These are phyloP conservation scores for Parmelia sp. DNA, from an alignment of 495 filamentous ascomycete genomes.

Conservation along the genomic window DNA sequence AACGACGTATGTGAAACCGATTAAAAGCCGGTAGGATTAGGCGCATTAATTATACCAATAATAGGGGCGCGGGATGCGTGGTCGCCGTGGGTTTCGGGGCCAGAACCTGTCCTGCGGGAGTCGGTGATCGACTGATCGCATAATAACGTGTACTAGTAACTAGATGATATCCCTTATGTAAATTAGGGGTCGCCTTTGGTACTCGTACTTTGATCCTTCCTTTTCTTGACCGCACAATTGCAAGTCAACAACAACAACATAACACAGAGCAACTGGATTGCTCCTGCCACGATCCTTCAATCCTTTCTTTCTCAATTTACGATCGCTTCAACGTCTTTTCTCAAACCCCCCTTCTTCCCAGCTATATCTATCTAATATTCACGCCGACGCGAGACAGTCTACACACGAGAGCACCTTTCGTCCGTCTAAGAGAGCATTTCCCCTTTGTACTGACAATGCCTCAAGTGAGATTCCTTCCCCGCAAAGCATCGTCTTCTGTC, in stretches of 20 bases:
- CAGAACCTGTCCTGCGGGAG: too few species aligned
- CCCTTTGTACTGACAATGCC: neutral
- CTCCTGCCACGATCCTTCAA: constrained; percentile 1
- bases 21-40: too few species aligned
- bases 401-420: neutral
- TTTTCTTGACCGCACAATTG: neutral
- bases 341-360: neutral
- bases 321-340: neutral
- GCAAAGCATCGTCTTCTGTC: neutral
- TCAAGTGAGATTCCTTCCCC: neutral
- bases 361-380: neutral
- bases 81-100: too few species aligned
- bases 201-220: too few species aligned
- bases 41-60: too few species aligned
- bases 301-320: neutral
- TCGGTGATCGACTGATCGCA: too few species aligned
- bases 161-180: too few species aligned
- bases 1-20: neutral
- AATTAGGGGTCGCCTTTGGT: too few species aligned
- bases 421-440: neutral
- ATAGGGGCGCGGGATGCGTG: neutral
- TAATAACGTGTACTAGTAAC: too few species aligned
- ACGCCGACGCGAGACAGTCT: neutral
- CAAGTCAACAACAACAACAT: neutral
- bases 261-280: neutral